These are phyloP conservation scores for Selaginella moellendorffii DNA, from an alignment of 75 land plant species.

Conservation along the genomic window DNA sequence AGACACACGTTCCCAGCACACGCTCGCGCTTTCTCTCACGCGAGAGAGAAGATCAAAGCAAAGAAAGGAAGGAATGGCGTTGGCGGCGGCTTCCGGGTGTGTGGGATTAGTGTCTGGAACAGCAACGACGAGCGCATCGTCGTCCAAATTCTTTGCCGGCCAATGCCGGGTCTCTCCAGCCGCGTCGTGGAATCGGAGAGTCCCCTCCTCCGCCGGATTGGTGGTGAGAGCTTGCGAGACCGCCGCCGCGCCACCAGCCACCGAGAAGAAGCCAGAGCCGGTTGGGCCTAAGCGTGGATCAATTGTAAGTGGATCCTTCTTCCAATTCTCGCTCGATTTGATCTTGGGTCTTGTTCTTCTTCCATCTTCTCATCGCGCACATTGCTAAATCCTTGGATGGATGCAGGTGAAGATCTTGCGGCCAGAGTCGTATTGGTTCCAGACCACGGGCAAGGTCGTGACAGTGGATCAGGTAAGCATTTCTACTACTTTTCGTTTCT, in stretches of 20 bases:
- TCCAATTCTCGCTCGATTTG: too few species aligned
- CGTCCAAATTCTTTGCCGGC: too few species aligned
- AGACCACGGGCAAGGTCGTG: slow-evolving; percentile 64
- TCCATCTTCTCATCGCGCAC: background rate
- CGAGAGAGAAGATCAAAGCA: too few species aligned
- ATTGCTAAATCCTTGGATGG: too few species aligned
- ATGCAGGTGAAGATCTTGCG: slow-evolving; percentile 73
- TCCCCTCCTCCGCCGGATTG: background rate
- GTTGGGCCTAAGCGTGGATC: slow-evolving; percentile 82
- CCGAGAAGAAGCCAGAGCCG: slow-evolving; percentile 38
- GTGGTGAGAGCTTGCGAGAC: background rate
- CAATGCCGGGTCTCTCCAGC: too few species aligned
- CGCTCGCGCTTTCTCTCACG: too few species aligned
- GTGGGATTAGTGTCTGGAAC: background rate
- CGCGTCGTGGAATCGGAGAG: background rate
- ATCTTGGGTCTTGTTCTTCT: too few species aligned
- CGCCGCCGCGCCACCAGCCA: background rate
- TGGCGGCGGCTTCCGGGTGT: background rate
- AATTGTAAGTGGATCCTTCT: slow-evolving; percentile 34
- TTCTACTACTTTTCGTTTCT: background rate
- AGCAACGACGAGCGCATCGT: too few species aligned
- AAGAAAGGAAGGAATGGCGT: background rate
- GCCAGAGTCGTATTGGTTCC: slow-evolving; percentile 84
- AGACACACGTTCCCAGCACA: background rate
- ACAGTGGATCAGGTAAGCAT: slow-evolving; percentile 75